Evolutionary conservation across 106 monocot species (phyloP), one percentile per base, ranked within the genome.

Genomic region (Amphibolis antarctica): DNA sequence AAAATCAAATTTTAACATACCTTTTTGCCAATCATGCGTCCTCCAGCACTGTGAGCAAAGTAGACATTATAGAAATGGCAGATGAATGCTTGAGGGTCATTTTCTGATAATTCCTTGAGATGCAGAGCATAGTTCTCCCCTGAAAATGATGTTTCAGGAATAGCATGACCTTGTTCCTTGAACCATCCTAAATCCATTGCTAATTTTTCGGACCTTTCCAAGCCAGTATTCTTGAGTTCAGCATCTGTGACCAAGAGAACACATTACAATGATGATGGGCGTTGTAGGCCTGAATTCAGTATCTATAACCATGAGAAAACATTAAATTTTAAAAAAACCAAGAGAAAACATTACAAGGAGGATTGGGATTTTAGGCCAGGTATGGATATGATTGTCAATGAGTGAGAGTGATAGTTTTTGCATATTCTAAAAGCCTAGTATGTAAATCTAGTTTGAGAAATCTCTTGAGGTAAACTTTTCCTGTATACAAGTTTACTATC

Each of bases 11-110:
- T 4, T 23, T 24, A 59, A 27, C 20, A 28, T 77, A 98, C 98
- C 91, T 88, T 98, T 78, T 87, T 98, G 30, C 91, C 98, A 63
- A 98, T 88, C 85, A 98, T 91, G 47, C 85, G 78, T 21, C 87
- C 98, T 7, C 98, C 91, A 20, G 98, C 90, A 66, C 78, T 76
- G 55, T 98, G 98, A 49, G 87, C 98, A 71, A 98, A 91, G 63
- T 98, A 98, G 15, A 88, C 36, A 30, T 91, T 98, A 70, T 98
- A 98, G 62, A 91, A 88, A 63, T 98, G 98, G 67, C 91, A 98
- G 45, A 98, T 87, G 58, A 98, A 91, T 55, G 91, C 87, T 66
- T 80, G 91, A 61, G 98, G 82, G 68, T 98, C 83, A n/a, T 72
- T 85, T 51, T 79, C 66, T 18, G 98, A 77, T 15, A 91, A 65